Evolutionary conservation across 305 asterid genomes (phyloP), one percentile per base, ranked within the genome.

Genomic region (Solanum hybrid): DNA sequence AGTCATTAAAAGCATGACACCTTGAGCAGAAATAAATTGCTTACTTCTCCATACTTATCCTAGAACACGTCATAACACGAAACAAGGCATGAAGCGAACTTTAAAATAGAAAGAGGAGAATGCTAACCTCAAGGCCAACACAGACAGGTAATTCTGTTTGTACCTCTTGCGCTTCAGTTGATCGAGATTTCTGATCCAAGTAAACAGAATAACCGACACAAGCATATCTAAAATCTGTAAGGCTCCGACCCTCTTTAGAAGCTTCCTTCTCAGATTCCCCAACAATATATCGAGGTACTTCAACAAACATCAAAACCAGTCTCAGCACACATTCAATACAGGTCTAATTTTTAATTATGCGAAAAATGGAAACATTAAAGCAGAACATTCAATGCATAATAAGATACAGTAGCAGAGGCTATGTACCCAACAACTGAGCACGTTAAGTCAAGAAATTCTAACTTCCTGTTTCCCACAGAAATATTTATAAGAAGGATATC

Each of bases 191-290:
- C 79, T 72, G 91, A 91, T 94, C 98, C 6, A 91, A 32, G 91
- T 96, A 96, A 81, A 93, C 92, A 17, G 99, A 96, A 93, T 97
- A 97, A 90, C 99, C 99, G 73, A 96, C 88, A 73, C 99, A 97
- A 87, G 95, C 94, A 91, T 96, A 97, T 90, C 91, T 96, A 92
- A 97, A 97, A 91, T 96, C 98, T 12, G 88, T 82, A 73, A 96
- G 95, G 89, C 89, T 93, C 91, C 96, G 96, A 77, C 98, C 99
- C 89, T 94, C 98, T 92, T 94, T 92, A 78, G 97, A 91, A 77
- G 95, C 96, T 89, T 95, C 96, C 89, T 86, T 89, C 93, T 96
- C 97, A 46, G 97, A 90, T 93, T 95, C 92, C 88, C 96, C 97
- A 91, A 96, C 92, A 79, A 93, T 90, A 86, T 92, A 91, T 80